Evolutionary conservation across 164 flowering plant species (phyloP).

Genomic region (Piper longum): DNA sequence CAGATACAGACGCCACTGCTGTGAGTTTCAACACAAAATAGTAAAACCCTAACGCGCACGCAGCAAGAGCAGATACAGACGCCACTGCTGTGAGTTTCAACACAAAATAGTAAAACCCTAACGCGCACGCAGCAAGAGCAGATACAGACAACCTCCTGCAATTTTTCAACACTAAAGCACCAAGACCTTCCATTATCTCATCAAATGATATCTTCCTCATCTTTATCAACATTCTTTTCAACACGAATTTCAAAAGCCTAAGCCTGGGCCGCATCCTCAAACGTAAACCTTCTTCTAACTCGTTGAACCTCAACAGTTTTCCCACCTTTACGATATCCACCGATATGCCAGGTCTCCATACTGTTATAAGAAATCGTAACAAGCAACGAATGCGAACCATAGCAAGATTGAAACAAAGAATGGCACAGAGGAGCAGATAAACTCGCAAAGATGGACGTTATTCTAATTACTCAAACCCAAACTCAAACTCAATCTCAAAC

Average conservation of each 20-base stretch:
- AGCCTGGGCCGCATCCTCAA: slow-evolving; percentile 66
- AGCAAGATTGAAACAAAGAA: no score
- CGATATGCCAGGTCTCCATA: slow-evolving; percentile 16
- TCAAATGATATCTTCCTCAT: slow-evolving; percentile 29
- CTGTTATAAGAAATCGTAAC: slow-evolving; percentile 12
- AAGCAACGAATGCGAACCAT: slow-evolving; percentile 12
- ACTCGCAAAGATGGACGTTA: no score
- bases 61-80: slow-evolving; percentile 24
- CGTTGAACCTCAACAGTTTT: slow-evolving; percentile 10
- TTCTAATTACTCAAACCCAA: no score
- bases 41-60: slow-evolving; percentile 49
- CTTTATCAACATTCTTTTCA: slow-evolving; percentile 23
- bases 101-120: slow-evolving; percentile 61
- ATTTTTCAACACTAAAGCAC: slow-evolving; percentile 39
- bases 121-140: slow-evolving; percentile 26
- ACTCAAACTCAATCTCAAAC: no score
- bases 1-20: slow-evolving; percentile 42
- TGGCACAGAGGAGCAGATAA: no score
- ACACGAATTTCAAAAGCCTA: slow-evolving; percentile 13
- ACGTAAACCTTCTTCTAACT: slow-evolving; percentile 29
- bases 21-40: slow-evolving; percentile 57
- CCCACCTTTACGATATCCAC: slow-evolving; percentile 14
- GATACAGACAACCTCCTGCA: slow-evolving; percentile 31
- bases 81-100: slow-evolving; percentile 55
- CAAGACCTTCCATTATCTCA: slow-evolving; percentile 32